These are phyloP conservation scores for Combretum micranthum DNA, from an alignment of 345 rosid genomes.

Conservation along the genomic window DNA sequence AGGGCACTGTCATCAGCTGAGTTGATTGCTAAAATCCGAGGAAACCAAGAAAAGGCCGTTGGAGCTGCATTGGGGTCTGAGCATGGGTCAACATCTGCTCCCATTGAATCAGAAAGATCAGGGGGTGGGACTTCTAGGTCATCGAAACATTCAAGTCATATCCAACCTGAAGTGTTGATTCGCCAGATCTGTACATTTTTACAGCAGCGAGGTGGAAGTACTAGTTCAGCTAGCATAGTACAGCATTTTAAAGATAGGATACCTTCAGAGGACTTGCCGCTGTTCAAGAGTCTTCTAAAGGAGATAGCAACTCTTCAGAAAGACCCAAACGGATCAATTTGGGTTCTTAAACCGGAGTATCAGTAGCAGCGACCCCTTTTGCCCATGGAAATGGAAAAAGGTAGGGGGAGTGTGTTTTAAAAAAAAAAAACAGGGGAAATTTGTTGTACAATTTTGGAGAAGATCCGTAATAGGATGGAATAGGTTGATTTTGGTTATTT, in stretches of 20 bases:
- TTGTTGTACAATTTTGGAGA: too few species aligned
- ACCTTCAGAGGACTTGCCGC: constrained; percentile 43
- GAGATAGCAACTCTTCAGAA: constrained; percentile 66
- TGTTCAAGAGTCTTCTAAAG: constrained; percentile 77
- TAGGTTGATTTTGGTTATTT: too few species aligned
- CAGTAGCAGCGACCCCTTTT: constrained; percentile 8
- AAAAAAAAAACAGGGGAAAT: too few species aligned
- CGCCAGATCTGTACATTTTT: constrained; percentile 78
- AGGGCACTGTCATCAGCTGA: constrained; percentile 83
- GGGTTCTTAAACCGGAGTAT: constrained; percentile 80
- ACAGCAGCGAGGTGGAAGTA: constrained; percentile 68
- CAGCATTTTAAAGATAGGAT: constrained; percentile 64
- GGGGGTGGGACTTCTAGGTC: constrained; percentile 28
- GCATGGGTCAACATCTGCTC: constrained; percentile 28
- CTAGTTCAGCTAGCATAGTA: constrained; percentile 57
- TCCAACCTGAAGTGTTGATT: constrained; percentile 77
- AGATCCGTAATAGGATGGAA: too few species aligned
- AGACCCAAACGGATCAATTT: constrained; percentile 42
- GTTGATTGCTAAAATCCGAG: constrained; percentile 68
- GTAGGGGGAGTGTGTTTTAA: too few species aligned
- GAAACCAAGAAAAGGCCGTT: constrained; percentile 60
- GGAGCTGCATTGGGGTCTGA: constrained; percentile 56
- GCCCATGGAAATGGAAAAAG: too few species aligned
- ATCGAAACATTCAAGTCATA: constrained; percentile 14
- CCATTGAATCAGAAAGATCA: constrained; percentile 17